Conservation (phyloP, 257 asterid genomes). For the Anisodus tanguticus region DNA sequence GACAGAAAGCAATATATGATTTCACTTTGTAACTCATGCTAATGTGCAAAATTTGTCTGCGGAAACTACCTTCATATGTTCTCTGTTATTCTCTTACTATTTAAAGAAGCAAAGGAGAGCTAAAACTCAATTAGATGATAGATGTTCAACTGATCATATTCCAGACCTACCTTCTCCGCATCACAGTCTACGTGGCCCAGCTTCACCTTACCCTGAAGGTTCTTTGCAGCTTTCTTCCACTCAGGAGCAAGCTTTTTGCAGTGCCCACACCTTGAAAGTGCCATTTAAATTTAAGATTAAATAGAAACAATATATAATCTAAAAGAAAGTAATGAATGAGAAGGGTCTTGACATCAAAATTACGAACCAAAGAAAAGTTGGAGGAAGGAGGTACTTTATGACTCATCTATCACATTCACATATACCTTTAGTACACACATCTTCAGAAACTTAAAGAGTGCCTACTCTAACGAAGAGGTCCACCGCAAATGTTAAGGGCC, state of each 20-base stretch:
- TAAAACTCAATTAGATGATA: constrained; percentile 1
- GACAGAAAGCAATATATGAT: neutral
- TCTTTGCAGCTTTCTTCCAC: constrained; percentile 96
- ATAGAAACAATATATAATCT: neutral
- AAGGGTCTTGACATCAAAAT: neutral
- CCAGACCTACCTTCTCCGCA: constrained; percentile 73
- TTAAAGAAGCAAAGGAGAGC: neutral
- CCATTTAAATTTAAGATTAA: constrained; percentile 2
- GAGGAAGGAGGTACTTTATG: neutral
- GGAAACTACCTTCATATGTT: neutral
- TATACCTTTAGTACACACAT: neutral
- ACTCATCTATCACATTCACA: neutral
- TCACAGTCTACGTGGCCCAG: constrained; percentile 98
- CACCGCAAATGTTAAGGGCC: neutral
- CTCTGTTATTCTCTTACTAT: neutral
- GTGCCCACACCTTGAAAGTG: constrained; percentile 85
- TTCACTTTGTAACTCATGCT: neutral
- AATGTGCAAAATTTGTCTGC: neutral
- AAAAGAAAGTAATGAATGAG: neutral
- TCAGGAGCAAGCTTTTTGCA: constrained; percentile 99
- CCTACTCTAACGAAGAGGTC: neutral
- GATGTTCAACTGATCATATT: neutral
- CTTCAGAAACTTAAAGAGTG: neutral
- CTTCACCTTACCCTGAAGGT: constrained; percentile 90
- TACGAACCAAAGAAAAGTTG: neutral